These are phyloP conservation scores for Tympanopsis confertula DNA, from an alignment of 2,329 filamentous ascomycete genomes.

Conservation along the genomic window DNA sequence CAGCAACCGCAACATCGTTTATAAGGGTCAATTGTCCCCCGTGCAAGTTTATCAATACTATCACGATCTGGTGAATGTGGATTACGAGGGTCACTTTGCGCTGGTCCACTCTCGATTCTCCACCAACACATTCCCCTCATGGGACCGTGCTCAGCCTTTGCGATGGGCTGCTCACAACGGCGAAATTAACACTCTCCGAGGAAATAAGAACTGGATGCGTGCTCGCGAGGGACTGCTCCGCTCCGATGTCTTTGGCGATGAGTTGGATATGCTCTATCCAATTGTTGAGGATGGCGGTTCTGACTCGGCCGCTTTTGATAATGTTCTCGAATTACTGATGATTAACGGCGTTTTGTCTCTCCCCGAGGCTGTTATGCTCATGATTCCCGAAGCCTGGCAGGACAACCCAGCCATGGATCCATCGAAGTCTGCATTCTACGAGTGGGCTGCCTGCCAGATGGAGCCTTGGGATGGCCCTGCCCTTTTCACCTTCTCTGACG, in stretches of 20 bases:
- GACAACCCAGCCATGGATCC: conserved; percentile 86
- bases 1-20: conserved; percentile 96
- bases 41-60: conserved; percentile 97
- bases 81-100: conserved; percentile 94
- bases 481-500: conserved; percentile 92
- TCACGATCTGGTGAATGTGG: conserved; percentile 89
- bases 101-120: conserved; percentile 95
- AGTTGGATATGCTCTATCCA: conserved; percentile 81
- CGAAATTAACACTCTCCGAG: conserved; percentile 93
- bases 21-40: conserved; percentile 91
- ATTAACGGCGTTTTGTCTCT: conserved; percentile 94
- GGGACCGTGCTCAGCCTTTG: conserved; percentile 92
- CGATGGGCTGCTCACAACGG: conserved; percentile 97
- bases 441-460: conserved; percentile 98
- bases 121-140: conserved; percentile 95
- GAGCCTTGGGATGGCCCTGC: conserved; percentile 97
- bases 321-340: conserved; percentile 82
- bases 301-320: conserved; percentile 94
- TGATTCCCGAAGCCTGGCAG: conserved; percentile 97
- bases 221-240: conserved; percentile 90
- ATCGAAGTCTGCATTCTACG: conserved; percentile 92
- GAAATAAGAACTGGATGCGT: conserved; percentile 99
- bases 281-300: conserved; percentile 95
- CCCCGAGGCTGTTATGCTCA: conserved; percentile 93
- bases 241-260: conserved; percentile 83